A percentile compares a stretch with the other conserved stretches of the same genome.
These are phyloP conservation scores for Prunus davidiana DNA, from an alignment of 306 rosid species.

Conservation along the genomic window DNA sequence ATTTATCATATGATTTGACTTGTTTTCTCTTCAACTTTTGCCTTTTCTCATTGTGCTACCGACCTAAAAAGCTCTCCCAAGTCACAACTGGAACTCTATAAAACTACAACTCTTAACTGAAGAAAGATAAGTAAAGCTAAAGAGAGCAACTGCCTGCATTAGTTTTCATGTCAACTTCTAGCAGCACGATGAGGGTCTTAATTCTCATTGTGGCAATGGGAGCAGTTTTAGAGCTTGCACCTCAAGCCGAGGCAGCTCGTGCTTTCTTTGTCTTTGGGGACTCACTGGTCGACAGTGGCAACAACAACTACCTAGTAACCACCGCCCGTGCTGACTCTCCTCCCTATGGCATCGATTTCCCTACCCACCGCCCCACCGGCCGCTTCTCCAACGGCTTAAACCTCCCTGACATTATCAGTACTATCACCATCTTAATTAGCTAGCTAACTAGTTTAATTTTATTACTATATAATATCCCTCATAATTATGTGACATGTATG, in stretches of 20 bases:
- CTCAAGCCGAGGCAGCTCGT: conserved; percentile 31
- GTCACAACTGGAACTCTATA: neutral
- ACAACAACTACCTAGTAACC: conserved; percentile 53
- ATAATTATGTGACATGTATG: neutral
- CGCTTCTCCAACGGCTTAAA: conserved; percentile 68
- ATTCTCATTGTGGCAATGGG: neutral
- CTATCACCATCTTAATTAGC: neutral
- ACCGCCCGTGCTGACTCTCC: conserved; percentile 50
- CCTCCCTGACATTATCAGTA: conserved; percentile 56
- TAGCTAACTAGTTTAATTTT: neutral
- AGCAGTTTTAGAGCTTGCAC: too few relatives aligned
- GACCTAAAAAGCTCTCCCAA: neutral
- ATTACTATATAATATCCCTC: neutral
- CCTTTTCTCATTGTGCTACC: neutral
- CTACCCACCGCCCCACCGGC: conserved; percentile 52
- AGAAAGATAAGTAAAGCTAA: neutral
- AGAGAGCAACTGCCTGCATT: neutral
- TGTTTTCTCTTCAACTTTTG: neutral
- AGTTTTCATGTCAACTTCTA: neutral
- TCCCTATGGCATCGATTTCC: conserved; percentile 58
- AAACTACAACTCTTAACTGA: neutral
- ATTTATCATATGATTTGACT: neutral
- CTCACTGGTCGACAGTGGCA: conserved; percentile 58
- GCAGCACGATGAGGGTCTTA: too few relatives aligned
- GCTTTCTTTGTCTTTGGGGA: conserved; percentile 55